Conservation (phyloP, 805 yeast genomes). For the Grigorovia humatica region DNA sequence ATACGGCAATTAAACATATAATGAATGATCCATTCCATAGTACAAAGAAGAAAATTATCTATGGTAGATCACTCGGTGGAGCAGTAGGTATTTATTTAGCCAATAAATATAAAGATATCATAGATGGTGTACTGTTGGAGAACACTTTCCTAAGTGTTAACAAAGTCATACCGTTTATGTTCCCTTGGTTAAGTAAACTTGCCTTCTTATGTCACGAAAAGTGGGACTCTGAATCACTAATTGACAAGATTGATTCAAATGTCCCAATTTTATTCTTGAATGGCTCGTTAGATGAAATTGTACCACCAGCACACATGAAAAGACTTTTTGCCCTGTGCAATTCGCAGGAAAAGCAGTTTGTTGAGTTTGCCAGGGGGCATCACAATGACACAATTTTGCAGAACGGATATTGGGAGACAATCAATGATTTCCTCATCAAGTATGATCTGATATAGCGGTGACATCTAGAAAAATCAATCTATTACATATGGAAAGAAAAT, state of each 20-base stretch:
- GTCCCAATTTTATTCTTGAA: slow-evolving; percentile 63
- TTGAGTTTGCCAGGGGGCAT: slow-evolving; percentile 46
- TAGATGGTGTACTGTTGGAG: slow-evolving; percentile 66
- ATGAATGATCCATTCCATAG: slow-evolving; percentile 38
- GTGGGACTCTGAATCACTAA: slow-evolving; percentile 70
- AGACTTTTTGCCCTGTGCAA: slow-evolving; percentile 43
- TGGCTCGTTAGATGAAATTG: slow-evolving; percentile 77
- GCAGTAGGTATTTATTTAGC: slow-evolving; percentile 86
- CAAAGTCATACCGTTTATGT: slow-evolving; percentile 60
- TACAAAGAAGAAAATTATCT: slow-evolving; percentile 47
- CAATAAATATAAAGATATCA: slow-evolving; percentile 38
- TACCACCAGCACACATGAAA: slow-evolving; percentile 79
- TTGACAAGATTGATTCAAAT: slow-evolving; percentile 38
- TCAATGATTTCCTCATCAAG: slow-evolving; percentile 37
- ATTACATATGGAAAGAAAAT: too few species aligned
- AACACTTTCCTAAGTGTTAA: slow-evolving; percentile 75
- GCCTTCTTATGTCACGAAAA: slow-evolving; percentile 58
- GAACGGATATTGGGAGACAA: slow-evolving; percentile 65
- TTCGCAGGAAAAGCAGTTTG: slow-evolving; percentile 40
- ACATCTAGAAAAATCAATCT: too few species aligned
- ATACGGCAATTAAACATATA: slow-evolving; percentile 55
- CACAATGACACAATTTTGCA: slow-evolving; percentile 81
- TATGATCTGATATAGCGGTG: not conserved
- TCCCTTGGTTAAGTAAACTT: slow-evolving; percentile 53
- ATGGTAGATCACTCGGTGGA: slow-evolving; percentile 91